Percentiles rank a stretch among this genome's conserved stretches.
Evolutionary conservation across 1,284 basidiomycete genomes (phyloP).

Genomic region (Malassezia equina): DNA sequence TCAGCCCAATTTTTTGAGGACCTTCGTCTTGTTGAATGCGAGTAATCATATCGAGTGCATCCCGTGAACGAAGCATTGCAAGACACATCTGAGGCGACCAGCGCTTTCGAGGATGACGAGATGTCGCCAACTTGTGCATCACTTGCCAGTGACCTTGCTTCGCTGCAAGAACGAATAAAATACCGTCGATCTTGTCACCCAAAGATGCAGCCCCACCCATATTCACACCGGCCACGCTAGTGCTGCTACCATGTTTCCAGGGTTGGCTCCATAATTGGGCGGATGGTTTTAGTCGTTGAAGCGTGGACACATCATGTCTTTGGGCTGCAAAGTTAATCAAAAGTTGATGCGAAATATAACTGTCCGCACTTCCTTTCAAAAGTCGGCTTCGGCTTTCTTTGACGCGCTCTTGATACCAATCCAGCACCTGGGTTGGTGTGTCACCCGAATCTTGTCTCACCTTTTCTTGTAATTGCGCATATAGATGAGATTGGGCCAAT

Average conservation of each 20-base stretch:
- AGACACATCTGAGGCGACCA: slow-evolving; percentile 16
- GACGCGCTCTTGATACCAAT: slow-evolving; percentile 12
- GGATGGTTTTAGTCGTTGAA: neutral
- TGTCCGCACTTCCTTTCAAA: slow-evolving; percentile 3
- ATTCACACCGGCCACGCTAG: neutral
- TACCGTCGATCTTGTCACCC: slow-evolving; percentile 2
- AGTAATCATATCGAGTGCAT: slow-evolving; percentile 3
- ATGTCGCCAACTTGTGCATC: neutral
- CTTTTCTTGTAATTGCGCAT: neutral
- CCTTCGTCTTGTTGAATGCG: neutral
- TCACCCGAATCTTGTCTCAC: neutral
- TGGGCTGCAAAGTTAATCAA: slow-evolving; percentile 6
- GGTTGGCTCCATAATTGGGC: neutral
- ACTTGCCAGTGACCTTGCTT: slow-evolving; percentile 8
- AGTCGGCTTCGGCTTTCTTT: slow-evolving; percentile 14
- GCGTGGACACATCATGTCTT: slow-evolving; percentile 4
- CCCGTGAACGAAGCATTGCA: slow-evolving; percentile 6
- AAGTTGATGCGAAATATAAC: neutral
- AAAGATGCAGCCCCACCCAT: neutral
- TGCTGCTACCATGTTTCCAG: neutral
- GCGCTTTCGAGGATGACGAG: neutral
- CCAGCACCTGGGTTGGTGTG: neutral
- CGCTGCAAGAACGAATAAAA: slow-evolving; percentile 10
- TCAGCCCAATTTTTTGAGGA: neutral
- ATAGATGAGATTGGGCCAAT: neutral